phyloP scores from a whole-genome alignment of 192 early-diverging fungal genomes.

The Mycoemilia scoparia region DNA sequence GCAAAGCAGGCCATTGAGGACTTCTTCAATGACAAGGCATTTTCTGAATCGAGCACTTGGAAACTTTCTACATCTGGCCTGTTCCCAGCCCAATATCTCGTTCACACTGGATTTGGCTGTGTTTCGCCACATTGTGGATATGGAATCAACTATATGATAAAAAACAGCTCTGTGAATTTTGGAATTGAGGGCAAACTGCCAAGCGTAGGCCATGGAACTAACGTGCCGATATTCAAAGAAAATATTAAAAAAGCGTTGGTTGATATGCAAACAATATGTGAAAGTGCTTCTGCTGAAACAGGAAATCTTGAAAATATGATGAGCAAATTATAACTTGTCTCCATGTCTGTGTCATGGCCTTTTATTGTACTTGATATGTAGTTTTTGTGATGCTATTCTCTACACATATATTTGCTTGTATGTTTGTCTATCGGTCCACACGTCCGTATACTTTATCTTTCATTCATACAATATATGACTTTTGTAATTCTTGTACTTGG shows the following conservation, averaged over 20 bases:
- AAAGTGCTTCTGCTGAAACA: too few species aligned
- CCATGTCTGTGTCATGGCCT: too few species aligned
- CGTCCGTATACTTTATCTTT: too few species aligned
- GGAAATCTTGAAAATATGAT: too few species aligned
- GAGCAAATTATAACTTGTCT: too few species aligned
- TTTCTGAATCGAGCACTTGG: conserved; percentile 46
- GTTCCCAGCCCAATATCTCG: conserved; percentile 43
- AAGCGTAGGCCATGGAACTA: conserved; percentile 7
- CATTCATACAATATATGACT: too few species aligned
- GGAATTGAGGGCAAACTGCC: conserved; percentile 56
- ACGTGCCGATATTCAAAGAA: conserved; percentile 7
- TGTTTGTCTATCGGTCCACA: too few species aligned
- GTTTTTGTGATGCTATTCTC: too few species aligned
- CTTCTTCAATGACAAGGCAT: conserved; percentile 49
- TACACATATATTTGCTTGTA: too few species aligned
- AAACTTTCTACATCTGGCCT: conserved; percentile 60
- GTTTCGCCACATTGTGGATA: conserved; percentile 61
- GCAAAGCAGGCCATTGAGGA: conserved; percentile 8
- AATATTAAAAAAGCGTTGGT: conserved; percentile 6
- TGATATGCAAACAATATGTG: conserved; percentile 11
- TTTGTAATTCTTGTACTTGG: too few species aligned
- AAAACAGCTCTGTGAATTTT: conserved; percentile 46
- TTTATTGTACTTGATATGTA: too few species aligned
- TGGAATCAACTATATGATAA: conserved; percentile 72
- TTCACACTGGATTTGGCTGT: conserved; percentile 75